phyloP scores from a whole-genome alignment of 2,329 filamentous ascomycete species.

The Diplodia seriata region DNA sequence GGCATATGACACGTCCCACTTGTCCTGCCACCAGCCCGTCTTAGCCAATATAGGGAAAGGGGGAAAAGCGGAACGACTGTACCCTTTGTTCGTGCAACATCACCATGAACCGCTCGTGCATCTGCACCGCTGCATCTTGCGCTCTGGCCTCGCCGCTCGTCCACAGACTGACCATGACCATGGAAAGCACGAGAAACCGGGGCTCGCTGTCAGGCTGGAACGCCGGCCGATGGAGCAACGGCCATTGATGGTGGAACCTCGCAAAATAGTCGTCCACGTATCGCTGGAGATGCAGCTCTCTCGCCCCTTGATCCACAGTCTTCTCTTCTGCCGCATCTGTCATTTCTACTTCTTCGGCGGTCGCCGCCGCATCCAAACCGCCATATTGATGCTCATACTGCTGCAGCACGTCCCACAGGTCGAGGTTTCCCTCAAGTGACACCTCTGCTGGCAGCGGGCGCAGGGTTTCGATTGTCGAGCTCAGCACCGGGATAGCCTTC shows the following conservation, averaged over 20 bases:
- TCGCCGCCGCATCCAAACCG: not conserved
- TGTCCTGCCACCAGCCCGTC: not conserved
- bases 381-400: not conserved
- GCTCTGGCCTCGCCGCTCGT: not conserved
- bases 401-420: not conserved
- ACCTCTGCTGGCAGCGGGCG: not conserved
- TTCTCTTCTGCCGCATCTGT: not conserved
- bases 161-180: constrained; percentile 15
- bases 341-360: not conserved
- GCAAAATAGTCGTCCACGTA: constrained; percentile 7
- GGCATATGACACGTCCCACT: not conserved
- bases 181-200: constrained; percentile 14
- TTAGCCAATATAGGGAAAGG: not conserved
- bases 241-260: constrained; percentile 2
- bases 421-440: not conserved
- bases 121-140: not conserved
- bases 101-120: not conserved
- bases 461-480: not conserved
- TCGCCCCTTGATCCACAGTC: not conserved
- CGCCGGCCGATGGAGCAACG: constrained; percentile 2
- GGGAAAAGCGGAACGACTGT: not conserved
- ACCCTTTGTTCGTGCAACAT: not conserved
- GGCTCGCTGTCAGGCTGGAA: not conserved
- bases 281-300: not conserved
- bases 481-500: not conserved